Evolutionary conservation across 306 rosid genomes (phyloP).

Genomic region (Fragaria vesca): DNA sequence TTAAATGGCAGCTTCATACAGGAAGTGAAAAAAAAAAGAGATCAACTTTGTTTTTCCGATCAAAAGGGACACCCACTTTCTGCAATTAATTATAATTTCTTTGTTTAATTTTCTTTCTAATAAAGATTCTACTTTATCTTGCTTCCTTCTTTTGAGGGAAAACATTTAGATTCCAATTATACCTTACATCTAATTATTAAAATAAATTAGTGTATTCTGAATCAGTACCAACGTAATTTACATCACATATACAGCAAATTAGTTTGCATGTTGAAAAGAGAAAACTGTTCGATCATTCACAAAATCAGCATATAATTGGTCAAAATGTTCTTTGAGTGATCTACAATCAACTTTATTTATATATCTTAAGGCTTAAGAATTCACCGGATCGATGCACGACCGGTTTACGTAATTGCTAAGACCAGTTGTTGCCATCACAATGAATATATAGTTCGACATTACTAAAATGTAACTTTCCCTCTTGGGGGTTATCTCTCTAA

Average conservation of each 20-base stretch:
- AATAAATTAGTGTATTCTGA: conserved; percentile 35
- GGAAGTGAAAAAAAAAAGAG: conserved; percentile 32
- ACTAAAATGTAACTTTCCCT: too few species aligned
- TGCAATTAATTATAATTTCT: conserved; percentile 29
- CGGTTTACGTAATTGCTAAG: not conserved
- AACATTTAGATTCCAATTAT: conserved; percentile 49
- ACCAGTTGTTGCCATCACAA: not conserved
- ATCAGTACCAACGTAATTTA: conserved; percentile 1
- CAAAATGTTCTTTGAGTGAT: not conserved
- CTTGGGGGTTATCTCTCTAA: too few species aligned
- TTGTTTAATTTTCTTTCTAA: conserved; percentile 13
- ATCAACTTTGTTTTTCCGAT: conserved; percentile 29
- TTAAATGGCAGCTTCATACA: conserved; percentile 42
- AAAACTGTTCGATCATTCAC: not conserved
- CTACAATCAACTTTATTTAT: not conserved
- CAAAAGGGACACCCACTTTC: conserved; percentile 62
- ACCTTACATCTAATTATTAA: conserved; percentile 26
- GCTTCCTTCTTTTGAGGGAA: conserved; percentile 59
- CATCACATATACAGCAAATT: conserved; percentile 2
- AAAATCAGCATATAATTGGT: not conserved
- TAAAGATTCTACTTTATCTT: conserved; percentile 38
- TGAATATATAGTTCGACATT: too few species aligned
- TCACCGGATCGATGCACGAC: not conserved
- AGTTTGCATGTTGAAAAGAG: not conserved
- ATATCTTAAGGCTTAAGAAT: conserved; percentile 19